Evolutionary conservation across 2,329 filamentous ascomycete species (phyloP), one percentile per base, ranked within the genome.

Genomic region (Ceratocystis colombiana): DNA sequence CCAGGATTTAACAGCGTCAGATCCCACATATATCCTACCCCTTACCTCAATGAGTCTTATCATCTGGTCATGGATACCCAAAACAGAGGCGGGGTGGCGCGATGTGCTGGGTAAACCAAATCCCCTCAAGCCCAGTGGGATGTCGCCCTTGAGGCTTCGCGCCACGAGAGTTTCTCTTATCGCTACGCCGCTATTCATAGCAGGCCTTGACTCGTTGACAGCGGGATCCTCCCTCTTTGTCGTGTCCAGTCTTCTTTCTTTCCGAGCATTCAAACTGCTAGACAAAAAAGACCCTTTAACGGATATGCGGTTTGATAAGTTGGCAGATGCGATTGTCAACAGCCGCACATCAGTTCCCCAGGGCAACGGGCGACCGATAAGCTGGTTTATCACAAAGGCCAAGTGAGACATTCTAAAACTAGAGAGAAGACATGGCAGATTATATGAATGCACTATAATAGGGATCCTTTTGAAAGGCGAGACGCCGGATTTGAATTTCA

Each of bases 1-100:
- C 70, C 74, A 77, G 1, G 79, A 85, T 69, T 76, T 85, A 28
- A 79, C 78, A 5, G 77, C 71, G 37, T 73, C 79, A 41, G 83
- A 85, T 68, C 81, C 83, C 0, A 79, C 78, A 66, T 75, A 77
- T 66, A 72, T 78, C 33, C 76, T 84, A 0, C 81, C 83, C 2
- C 30, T 66, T 15, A 41, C 50, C 8, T 66, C 67, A 20, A 62
- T 64, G 15, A 12, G 57, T 3, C 44, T 68, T 5, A 66, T 68
- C 15, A 46, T 64, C 30, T 66, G 50, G 41, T 66, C 64, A 33
- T 68, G 67, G 67, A 28, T 65, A 45, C 67, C 67, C n/a, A 48
- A 53, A 10, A 66, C 41, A 5, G 46, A 46, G 17, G 64, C 59
- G n/a, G 67, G 44, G n/a, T 68, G 67, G 67, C 53, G 62, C 5